A percentile compares a stretch with the other conserved stretches of the same genome.
Evolutionary conservation across 1,284 basidiomycete genomes (phyloP).

Genomic region (Thecaphora frezii): DNA sequence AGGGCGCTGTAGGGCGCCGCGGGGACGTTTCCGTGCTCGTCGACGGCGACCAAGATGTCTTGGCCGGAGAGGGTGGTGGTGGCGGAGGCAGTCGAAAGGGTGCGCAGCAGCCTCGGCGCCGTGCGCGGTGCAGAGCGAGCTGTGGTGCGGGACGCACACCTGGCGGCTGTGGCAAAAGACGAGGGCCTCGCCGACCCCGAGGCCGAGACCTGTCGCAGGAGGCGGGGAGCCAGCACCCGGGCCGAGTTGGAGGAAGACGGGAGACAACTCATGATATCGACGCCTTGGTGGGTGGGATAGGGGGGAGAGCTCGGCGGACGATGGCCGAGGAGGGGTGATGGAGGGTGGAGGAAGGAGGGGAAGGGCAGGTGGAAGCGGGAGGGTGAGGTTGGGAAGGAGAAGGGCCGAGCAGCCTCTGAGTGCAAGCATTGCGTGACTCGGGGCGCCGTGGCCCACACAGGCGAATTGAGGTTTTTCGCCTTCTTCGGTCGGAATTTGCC

Average conservation of each 20-base stretch:
- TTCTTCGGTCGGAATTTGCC: too few relatives aligned
- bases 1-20: slow-evolving; percentile 42
- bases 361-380: not conserved
- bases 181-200: not conserved
- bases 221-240: not conserved
- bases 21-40: slow-evolving; percentile 36
- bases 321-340: too few relatives aligned
- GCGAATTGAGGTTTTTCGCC: too few relatives aligned
- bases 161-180: not conserved
- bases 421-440: too few relatives aligned
- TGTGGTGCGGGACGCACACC: not conserved
- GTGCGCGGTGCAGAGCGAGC: not conserved
- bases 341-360: too few relatives aligned
- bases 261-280: not conserved
- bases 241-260: not conserved
- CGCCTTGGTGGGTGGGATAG: too few relatives aligned
- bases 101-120: slow-evolving; percentile 4
- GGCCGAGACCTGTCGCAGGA: not conserved
- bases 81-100: slow-evolving; percentile 6
- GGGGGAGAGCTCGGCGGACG: too few relatives aligned
- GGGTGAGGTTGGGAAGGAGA: not conserved
- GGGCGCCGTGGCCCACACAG: too few relatives aligned
- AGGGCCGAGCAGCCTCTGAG: too few relatives aligned
- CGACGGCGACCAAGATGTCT: slow-evolving; percentile 34
- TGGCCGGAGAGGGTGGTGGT: slow-evolving; percentile 18